Conservation (phyloP, 371 early-diverging fungal species). For the Phascolomyces articulosus region DNA sequence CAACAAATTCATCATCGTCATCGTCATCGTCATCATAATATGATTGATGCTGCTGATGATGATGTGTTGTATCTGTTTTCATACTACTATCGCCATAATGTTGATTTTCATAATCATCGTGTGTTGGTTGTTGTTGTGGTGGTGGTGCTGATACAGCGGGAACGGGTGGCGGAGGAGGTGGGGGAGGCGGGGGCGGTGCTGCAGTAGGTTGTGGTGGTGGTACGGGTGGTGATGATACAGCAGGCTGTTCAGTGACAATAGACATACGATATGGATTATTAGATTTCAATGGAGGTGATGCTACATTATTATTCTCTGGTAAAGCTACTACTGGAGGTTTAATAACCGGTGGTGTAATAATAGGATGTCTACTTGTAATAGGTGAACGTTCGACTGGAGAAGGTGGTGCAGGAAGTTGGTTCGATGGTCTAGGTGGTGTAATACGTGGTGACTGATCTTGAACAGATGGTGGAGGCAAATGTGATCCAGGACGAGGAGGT, state of each 20-base stretch:
- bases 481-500: constrained; percentile 16
- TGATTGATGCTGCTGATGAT: too few relatives aligned
- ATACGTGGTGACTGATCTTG: constrained; percentile 4
- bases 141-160: background rate
- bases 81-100: background rate
- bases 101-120: background rate
- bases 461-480: constrained; percentile 2
- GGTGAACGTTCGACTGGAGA: background rate
- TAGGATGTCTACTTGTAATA: background rate
- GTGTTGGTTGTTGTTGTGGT: background rate
- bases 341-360: background rate
- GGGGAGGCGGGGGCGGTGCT: background rate
- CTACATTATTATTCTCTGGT: background rate
- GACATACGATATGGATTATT: constrained; percentile 21
- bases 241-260: background rate
- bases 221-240: background rate
- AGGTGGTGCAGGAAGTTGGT: background rate
- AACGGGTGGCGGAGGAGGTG: background rate
- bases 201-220: background rate
- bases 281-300: constrained; percentile 6
- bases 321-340: background rate
- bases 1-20: background rate
- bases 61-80: too few relatives aligned
- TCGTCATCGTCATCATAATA: background rate
- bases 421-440: background rate